Evolutionary conservation across 1,284 basidiomycete genomes (phyloP).

Genomic region (Fomitopsis pinicola): DNA sequence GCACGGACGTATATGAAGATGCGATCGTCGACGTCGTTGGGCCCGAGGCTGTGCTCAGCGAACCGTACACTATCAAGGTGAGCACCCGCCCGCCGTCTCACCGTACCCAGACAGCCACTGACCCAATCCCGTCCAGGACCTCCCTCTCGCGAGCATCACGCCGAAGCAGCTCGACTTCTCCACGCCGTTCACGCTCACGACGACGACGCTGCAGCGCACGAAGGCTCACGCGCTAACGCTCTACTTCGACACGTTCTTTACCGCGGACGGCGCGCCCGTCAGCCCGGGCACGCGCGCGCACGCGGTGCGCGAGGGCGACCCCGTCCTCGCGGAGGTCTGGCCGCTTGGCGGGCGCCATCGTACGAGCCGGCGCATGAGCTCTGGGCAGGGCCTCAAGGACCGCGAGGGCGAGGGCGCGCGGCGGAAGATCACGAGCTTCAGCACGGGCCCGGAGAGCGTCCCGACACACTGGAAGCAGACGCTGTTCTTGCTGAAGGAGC

Average conservation of each 20-base stretch:
- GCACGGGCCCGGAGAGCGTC: slow-evolving; percentile 83
- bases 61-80: slow-evolving; percentile 69
- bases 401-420: slow-evolving; percentile 22
- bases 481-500: slow-evolving; percentile 80
- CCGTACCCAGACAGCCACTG: neutral
- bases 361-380: slow-evolving; percentile 42
- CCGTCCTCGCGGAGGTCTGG: slow-evolving; percentile 72
- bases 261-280: slow-evolving; percentile 51
- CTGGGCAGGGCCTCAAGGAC: slow-evolving; percentile 30
- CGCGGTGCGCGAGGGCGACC: slow-evolving; percentile 52
- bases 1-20: slow-evolving; percentile 65
- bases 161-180: slow-evolving; percentile 76
- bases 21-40: slow-evolving; percentile 81
- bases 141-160: slow-evolving; percentile 64
- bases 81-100: slow-evolving; percentile 4
- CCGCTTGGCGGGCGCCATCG: slow-evolving; percentile 60
- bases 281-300: slow-evolving; percentile 47
- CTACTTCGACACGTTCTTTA: slow-evolving; percentile 96
- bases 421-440: slow-evolving; percentile 74
- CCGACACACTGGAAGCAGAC: slow-evolving; percentile 99
- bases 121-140: slow-evolving; percentile 45
- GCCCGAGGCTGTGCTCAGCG: slow-evolving; percentile 65
- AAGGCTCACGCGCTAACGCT: slow-evolving; percentile 82
- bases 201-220: slow-evolving; percentile 52
- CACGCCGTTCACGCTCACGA: slow-evolving; percentile 66